Conservation (phyloP, 2,329 filamentous ascomycete genomes). For the Aspergillus uvarum region DNA sequence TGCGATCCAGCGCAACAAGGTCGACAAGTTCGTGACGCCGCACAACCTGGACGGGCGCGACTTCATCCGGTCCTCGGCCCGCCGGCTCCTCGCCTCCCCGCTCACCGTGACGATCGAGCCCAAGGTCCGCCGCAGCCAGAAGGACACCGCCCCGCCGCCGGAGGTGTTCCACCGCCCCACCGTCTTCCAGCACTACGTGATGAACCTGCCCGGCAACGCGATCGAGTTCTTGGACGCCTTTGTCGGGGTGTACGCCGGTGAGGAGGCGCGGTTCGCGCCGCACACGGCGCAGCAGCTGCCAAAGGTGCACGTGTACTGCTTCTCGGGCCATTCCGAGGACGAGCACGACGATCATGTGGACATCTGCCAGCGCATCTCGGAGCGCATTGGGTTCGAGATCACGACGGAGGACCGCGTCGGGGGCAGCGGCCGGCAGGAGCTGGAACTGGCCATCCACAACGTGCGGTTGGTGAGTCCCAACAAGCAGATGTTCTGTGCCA, state of each 20-base stretch:
- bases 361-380: slow-evolving; percentile 66
- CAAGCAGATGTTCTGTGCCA: slow-evolving; percentile 96
- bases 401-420: slow-evolving; percentile 52
- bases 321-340: slow-evolving; percentile 77
- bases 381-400: slow-evolving; percentile 60
- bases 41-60: slow-evolving; percentile 78
- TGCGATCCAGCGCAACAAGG: slow-evolving; percentile 77
- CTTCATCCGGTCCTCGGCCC: slow-evolving; percentile 73
- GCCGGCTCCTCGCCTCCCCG: slow-evolving; percentile 52
- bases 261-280: slow-evolving; percentile 64
- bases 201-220: slow-evolving; percentile 93
- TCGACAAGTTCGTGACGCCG: slow-evolving; percentile 68
- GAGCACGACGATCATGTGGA: slow-evolving; percentile 60
- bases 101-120: slow-evolving; percentile 54
- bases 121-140: slow-evolving; percentile 38
- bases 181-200: slow-evolving; percentile 89
- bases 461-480: slow-evolving; percentile 88
- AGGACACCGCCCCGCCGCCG: slow-evolving; percentile 21
- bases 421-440: slow-evolving; percentile 58
- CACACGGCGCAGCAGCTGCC: slow-evolving; percentile 64
- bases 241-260: slow-evolving; percentile 75
- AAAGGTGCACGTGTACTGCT: slow-evolving; percentile 91
- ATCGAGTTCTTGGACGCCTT: slow-evolving; percentile 78
- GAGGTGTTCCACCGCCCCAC: slow-evolving; percentile 53
- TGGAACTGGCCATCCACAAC: slow-evolving; percentile 57